Conservation (phyloP, 768 basidiomycete genomes). For the Podaxis rugospora region DNA sequence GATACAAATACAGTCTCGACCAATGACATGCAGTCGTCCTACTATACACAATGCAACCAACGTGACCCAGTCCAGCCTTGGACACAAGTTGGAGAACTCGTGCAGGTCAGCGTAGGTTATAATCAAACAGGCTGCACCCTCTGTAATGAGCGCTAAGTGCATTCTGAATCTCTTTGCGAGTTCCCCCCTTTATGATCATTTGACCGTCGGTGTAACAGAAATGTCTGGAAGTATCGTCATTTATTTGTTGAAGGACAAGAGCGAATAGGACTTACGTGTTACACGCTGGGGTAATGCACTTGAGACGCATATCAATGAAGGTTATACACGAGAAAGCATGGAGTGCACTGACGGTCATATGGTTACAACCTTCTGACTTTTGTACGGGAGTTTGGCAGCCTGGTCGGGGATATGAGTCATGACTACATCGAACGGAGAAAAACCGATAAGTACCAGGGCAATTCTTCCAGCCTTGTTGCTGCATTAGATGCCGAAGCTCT, state of each 20-base stretch:
- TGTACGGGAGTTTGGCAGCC: slow-evolving; percentile 46
- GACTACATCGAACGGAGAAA: neutral
- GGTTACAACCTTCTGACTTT: slow-evolving; percentile 51
- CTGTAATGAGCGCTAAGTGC: neutral
- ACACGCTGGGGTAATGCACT: slow-evolving; percentile 58
- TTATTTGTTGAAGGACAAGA: neutral
- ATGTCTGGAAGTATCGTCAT: slow-evolving; percentile 24
- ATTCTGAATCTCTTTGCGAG: neutral
- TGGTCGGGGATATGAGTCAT: slow-evolving; percentile 11
- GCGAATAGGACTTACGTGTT: slow-evolving; percentile 31
- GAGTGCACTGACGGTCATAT: slow-evolving; percentile 47
- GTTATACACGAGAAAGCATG: neutral
- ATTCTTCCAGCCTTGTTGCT: slow-evolving; percentile 23
- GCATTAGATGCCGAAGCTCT: slow-evolving; percentile 21
- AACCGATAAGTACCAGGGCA: slow-evolving; percentile 45
- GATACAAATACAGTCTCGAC: neutral
- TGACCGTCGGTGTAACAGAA: slow-evolving; percentile 52
- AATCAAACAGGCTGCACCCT: slow-evolving; percentile 4
- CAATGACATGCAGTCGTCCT: neutral
- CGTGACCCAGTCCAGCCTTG: neutral
- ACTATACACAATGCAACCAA: neutral
- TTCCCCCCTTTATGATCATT: slow-evolving; percentile 30
- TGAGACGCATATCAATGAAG: neutral
- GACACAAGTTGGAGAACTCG: neutral
- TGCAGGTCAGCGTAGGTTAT: neutral